Conservation (phyloP, 169 alveolate species). For the Cryptosporidium sp. region DNA sequence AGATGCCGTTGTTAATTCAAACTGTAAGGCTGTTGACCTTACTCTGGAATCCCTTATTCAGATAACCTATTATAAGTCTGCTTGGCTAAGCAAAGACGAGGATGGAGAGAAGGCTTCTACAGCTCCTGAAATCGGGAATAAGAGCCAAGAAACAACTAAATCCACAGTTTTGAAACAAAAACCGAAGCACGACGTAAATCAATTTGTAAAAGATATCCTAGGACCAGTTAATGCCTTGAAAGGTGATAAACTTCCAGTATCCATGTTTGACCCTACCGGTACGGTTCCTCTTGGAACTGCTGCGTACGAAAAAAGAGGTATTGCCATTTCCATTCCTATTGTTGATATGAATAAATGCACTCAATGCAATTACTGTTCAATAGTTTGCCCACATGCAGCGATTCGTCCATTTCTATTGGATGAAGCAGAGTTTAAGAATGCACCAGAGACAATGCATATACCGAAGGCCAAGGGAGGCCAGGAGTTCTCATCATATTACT, state of each 20-base stretch:
- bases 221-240: conserved; percentile 72
- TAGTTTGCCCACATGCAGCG: conserved; percentile 82
- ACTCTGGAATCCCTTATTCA: conserved; percentile 68
- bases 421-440: conserved; percentile 76
- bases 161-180: background rate
- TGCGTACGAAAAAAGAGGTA: conserved; percentile 80
- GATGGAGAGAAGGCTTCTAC: background rate
- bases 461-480: conserved; percentile 78
- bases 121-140: background rate
- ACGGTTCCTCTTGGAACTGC: conserved; percentile 79
- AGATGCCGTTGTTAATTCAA: conserved; percentile 73
- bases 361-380: conserved; percentile 81
- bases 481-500: conserved; percentile 77
- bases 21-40: conserved; percentile 76
- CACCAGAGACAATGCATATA: conserved; percentile 77
- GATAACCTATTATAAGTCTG: conserved; percentile 13
- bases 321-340: conserved; percentile 80
- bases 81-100: conserved; percentile 18
- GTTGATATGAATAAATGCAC: conserved; percentile 83
- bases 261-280: conserved; percentile 79
- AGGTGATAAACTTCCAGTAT: conserved; percentile 79
- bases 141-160: background rate
- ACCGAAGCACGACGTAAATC: background rate
- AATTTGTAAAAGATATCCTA: conserved; percentile 44
- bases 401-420: conserved; percentile 80